phyloP scores from a whole-genome alignment of 345 rosid species.

The Capsella bursapastoris region DNA sequence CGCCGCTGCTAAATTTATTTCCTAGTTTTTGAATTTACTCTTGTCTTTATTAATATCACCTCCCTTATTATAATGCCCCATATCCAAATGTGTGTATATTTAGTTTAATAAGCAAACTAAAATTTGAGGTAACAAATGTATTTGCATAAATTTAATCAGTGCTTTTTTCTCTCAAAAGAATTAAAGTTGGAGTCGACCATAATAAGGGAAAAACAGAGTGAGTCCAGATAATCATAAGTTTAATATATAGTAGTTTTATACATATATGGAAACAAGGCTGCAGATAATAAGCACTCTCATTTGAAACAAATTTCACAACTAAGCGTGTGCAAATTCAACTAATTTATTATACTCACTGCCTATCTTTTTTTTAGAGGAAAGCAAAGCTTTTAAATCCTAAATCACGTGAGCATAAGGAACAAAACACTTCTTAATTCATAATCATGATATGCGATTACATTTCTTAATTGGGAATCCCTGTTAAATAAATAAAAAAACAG shows the following conservation, averaged over 20 bases:
- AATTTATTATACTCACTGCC: background rate
- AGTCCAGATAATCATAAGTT: background rate
- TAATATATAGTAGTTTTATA: background rate
- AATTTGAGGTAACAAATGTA: too few relatives aligned
- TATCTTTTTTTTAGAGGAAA: background rate
- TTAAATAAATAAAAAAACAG: background rate
- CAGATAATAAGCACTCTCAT: background rate
- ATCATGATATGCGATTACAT: background rate
- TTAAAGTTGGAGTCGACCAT: background rate
- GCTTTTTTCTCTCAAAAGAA: background rate
- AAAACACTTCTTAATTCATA: background rate
- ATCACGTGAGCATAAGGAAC: background rate
- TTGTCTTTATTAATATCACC: background rate
- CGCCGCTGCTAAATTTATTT: conserved; percentile 6
- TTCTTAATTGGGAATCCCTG: background rate
- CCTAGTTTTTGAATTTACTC: background rate
- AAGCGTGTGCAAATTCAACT: background rate
- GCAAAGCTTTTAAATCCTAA: background rate
- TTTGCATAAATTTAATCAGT: background rate
- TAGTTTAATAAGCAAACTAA: too few relatives aligned
- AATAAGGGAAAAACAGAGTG: background rate
- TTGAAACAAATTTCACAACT: background rate
- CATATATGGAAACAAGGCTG: background rate
- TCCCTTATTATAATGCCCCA: background rate
- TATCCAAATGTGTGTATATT: background rate